Evolutionary conservation across 148 eudicot genomes (phyloP).

Genomic region (Nepenthes gracilis): DNA sequence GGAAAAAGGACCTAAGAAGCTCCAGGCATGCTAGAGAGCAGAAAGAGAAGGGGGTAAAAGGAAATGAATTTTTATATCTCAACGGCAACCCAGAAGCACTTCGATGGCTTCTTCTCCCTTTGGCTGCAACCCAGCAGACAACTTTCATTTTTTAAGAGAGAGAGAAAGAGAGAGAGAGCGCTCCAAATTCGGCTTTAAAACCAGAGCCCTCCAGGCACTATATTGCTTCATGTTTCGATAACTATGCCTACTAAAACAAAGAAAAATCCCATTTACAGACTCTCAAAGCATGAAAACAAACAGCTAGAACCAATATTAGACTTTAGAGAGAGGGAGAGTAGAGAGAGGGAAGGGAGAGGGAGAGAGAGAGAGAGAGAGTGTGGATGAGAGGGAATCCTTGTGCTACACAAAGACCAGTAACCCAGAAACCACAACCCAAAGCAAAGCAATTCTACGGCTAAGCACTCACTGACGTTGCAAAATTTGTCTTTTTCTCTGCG

Average conservation of each 20-base stretch:
- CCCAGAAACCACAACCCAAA: slow-evolving; percentile 18
- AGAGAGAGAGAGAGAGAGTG: background rate
- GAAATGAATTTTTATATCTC: background rate
- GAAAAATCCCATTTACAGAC: slow-evolving; percentile 23
- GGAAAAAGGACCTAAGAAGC: background rate
- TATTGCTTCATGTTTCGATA: slow-evolving; percentile 25
- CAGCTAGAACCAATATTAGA: background rate
- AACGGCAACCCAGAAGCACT: background rate
- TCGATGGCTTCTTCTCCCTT: background rate
- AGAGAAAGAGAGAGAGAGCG: slow-evolving; percentile 14
- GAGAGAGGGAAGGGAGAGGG: slow-evolving; percentile 11
- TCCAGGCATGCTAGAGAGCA: background rate
- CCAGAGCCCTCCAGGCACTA: slow-evolving; percentile 21
- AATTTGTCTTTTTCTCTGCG: background rate
- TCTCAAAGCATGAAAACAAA: slow-evolving; percentile 9
- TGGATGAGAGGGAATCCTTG: slow-evolving; percentile 14
- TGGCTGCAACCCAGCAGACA: background rate
- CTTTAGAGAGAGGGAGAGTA: background rate
- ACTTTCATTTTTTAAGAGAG: background rate
- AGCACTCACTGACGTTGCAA: background rate
- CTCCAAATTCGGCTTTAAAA: slow-evolving; percentile 15
- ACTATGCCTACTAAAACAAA: slow-evolving; percentile 24
- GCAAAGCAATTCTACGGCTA: background rate
- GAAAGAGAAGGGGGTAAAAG: background rate
- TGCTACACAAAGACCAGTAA: background rate